Percentiles rank a stretch among this genome's conserved stretches.
phyloP scores from a whole-genome alignment of 495 filamentous ascomycete species.

The Penicillium cosmopolitanum region DNA sequence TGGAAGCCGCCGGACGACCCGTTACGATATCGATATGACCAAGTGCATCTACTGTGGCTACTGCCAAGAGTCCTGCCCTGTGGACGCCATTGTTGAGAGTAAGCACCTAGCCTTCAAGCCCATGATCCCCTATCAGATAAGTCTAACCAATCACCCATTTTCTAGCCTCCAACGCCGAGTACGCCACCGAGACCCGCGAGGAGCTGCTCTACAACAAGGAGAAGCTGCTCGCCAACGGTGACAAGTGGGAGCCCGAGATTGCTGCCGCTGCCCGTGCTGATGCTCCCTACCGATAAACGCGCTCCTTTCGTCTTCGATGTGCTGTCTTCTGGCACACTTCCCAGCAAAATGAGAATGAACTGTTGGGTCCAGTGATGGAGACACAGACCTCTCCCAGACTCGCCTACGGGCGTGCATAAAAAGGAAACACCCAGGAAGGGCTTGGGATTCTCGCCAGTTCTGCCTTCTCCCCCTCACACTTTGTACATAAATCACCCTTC shows the following conservation, averaged over 20 bases:
- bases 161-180: constrained; percentile 88
- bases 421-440: constrained; percentile 32
- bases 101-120: constrained; percentile 21
- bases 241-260: constrained; percentile 98
- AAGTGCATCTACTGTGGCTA: constrained; percentile 99
- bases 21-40: constrained; percentile 99
- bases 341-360: constrained; percentile 10
- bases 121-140: background rate
- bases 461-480: constrained; percentile 28
- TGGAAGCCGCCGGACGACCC: constrained; percentile 88
- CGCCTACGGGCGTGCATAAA: constrained; percentile 24
- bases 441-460: constrained; percentile 10
- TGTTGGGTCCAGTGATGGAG: constrained; percentile 13
- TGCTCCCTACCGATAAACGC: constrained; percentile 77
- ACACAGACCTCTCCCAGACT: constrained; percentile 14
- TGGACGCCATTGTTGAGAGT: constrained; percentile 96
- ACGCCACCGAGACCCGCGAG: constrained; percentile 95
- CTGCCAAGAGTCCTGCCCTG: constrained; percentile 98
- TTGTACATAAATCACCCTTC: constrained; percentile 42
- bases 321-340: background rate
- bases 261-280: constrained; percentile 89
- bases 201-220: constrained; percentile 99
- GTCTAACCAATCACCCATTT: background rate
- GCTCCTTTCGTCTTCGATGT: background rate
- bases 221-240: constrained; percentile 86